Conservation (phyloP, 2,329 filamentous ascomycete species). For the Ceratocystis harringtonii region DNA sequence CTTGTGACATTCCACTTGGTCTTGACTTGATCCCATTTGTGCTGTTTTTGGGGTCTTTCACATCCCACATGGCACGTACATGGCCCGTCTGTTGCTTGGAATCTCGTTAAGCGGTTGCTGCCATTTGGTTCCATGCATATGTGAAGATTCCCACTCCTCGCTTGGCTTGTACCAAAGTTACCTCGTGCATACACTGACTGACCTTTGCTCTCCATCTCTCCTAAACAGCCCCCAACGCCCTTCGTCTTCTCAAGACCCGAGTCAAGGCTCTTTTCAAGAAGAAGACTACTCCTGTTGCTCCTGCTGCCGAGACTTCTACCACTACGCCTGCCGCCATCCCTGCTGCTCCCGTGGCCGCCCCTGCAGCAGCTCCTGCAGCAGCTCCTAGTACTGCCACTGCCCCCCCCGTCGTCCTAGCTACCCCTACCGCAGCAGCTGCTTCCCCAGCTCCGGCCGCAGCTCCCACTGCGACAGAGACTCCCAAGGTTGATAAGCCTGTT, state of each 20-base stretch:
- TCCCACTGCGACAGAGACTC: constrained; percentile 5
- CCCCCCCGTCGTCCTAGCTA: background rate
- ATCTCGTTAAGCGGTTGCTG: background rate
- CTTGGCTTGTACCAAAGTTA: background rate
- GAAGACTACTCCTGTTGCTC: constrained; percentile 23
- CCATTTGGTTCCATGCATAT: background rate
- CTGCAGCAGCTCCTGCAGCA: background rate
- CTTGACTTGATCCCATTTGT: background rate
- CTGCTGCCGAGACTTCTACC: background rate
- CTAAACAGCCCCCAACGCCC: constrained; percentile 31
- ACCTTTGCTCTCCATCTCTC: background rate
- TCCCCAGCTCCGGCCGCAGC: background rate
- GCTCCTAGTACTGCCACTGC: constrained; percentile 1
- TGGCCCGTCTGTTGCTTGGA: background rate
- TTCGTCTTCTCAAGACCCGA: constrained; percentile 42
- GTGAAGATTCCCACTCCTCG: background rate
- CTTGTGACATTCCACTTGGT: background rate
- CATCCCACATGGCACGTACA: too few species aligned
- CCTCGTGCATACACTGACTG: background rate
- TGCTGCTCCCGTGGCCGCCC: constrained; percentile 19
- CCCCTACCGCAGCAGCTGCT: background rate
- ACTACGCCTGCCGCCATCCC: constrained; percentile 18
- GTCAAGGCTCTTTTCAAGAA: constrained; percentile 39
- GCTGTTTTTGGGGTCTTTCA: background rate
- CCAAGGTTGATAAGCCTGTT: constrained; percentile 17